phyloP scores from a whole-genome alignment of 805 yeast genomes.

The Kodamaea leandrae region DNA sequence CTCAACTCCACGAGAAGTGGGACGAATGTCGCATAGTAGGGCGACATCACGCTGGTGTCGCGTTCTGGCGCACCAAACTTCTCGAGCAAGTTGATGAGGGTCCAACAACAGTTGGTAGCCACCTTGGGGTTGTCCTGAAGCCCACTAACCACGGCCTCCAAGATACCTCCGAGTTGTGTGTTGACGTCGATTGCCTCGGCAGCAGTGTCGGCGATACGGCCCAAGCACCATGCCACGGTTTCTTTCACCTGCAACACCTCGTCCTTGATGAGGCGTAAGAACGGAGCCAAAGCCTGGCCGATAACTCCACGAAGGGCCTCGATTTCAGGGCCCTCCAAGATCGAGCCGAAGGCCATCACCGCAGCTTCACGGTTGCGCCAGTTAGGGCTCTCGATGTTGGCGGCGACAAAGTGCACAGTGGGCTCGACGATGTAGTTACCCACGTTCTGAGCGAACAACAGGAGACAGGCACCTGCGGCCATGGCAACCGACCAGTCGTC shows the following conservation, averaged over 20 bases:
- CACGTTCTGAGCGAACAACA: conserved; percentile 87
- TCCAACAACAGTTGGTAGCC: conserved; percentile 97
- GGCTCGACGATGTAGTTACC: conserved; percentile 85
- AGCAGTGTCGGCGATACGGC: conserved; percentile 88
- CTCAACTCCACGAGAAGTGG: conserved; percentile 71
- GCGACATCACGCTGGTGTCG: conserved; percentile 65
- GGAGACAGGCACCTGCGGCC: conserved; percentile 98
- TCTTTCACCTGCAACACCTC: conserved; percentile 83
- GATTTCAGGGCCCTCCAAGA: conserved; percentile 89
- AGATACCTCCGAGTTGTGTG: conserved; percentile 63
- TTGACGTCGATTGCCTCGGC: conserved; percentile 70
- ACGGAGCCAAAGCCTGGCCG: conserved; percentile 79
- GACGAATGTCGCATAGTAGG: conserved; percentile 65
- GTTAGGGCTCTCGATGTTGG: conserved; percentile 49
- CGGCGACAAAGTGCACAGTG: conserved; percentile 78
- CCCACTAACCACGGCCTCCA: conserved; percentile 76
- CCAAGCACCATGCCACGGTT: conserved; percentile 98
- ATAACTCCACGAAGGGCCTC: conserved; percentile 65
- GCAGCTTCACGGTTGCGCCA: conserved; percentile 97
- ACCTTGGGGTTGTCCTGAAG: conserved; percentile 89
- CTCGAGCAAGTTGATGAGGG: conserved; percentile 86
- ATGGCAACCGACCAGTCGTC: conserved; percentile 97
- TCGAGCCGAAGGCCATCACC: conserved; percentile 98
- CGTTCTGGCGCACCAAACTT: conserved; percentile 56
- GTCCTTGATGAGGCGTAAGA: conserved; percentile 72